Evolutionary conservation across 2,329 filamentous ascomycete genomes (phyloP), one percentile per base, ranked within the genome.

Genomic region (Ceratocystis diversiconidia): DNA sequence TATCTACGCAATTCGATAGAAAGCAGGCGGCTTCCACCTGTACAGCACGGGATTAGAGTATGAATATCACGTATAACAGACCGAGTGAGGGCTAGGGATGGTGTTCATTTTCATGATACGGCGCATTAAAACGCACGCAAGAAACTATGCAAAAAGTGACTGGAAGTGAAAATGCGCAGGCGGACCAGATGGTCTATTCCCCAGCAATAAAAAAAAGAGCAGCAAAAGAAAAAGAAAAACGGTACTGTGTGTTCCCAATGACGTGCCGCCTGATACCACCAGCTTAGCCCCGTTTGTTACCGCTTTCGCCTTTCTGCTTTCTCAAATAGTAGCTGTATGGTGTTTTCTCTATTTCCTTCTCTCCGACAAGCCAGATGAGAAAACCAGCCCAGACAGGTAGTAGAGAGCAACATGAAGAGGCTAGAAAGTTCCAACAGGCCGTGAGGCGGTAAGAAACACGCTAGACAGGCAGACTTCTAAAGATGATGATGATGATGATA

Each of bases 241-340:
- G 52, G 52, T 57, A 25, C 52, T 57, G 52, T 57, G 52, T 57
- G 52, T 57, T 57, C 52, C 52, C 52, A 57, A 32, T 17, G 17
- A 32, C 12, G 17, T 30, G 25, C 52, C 30, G 52, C 28, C 52
- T n/a, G 1, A 57, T 22, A 57, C 22, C 15, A 32, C 52, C 52
- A 10, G 15, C 52, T 52, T 22, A 7, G 4, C 22, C 19, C 15
- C 7, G 10, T 12, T n/a, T 8, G 46, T 50, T 19, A 19, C 19
- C 10, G n/a, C 22, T 19, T 50, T 8, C 1, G 6, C 2, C 44
- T 12, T 19, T 5, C n/a, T 12, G 6, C 17, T n/a, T 50, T 17
- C 17, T 22, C 7, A 19, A 12, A 19, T 5, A n/a, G 15, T 50
- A 8, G 17, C 22, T 19, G 22, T 8, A 8, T 22, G 6, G 46